These are phyloP conservation scores for Hyphopichia buzzinii DNA, from an alignment of 1,139 yeast genomes.

Conservation along the genomic window DNA sequence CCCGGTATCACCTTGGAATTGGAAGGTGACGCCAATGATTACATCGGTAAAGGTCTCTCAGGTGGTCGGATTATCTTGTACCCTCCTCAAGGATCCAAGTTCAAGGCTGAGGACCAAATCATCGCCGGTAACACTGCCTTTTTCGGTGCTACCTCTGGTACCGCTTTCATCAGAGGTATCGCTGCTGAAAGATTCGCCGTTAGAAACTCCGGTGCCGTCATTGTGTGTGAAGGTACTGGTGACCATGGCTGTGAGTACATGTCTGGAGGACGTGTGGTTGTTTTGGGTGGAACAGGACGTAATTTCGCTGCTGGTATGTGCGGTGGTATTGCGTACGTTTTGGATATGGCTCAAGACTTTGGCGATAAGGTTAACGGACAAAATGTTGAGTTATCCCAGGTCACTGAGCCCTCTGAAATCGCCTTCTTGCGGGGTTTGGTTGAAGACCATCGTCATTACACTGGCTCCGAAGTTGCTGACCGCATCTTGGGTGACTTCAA, in stretches of 20 bases:
- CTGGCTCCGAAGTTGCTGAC: conserved; percentile 87
- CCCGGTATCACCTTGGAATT: conserved; percentile 93
- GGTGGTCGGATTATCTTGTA: conserved; percentile 93
- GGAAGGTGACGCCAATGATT: conserved; percentile 97
- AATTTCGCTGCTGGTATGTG: conserved; percentile 99
- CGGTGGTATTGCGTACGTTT: conserved; percentile 97
- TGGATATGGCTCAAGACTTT: conserved; percentile 94
- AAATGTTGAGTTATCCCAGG: conserved; percentile 74
- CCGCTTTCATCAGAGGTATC: conserved; percentile 92
- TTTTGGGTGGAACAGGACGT: conserved; percentile 88
- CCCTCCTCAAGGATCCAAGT: conserved; percentile 81
- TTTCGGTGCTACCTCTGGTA: conserved; percentile 96
- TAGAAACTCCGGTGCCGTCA: conserved; percentile 96
- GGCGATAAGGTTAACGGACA: conserved; percentile 74
- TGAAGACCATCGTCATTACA: conserved; percentile 94
- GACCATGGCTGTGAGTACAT: conserved; percentile 99
- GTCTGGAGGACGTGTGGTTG: conserved; percentile 98
- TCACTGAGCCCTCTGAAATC: conserved; percentile 87
- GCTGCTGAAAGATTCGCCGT: conserved; percentile 99
- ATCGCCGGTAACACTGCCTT: conserved; percentile 96
- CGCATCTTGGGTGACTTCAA: conserved; percentile 82
- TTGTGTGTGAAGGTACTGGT: conserved; percentile 96
- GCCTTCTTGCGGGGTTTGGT: conserved; percentile 91
- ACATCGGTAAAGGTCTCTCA: conserved; percentile 94
- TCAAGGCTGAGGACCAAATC: conserved; percentile 94